Evolutionary conservation across 306 rosid genomes (phyloP).

Genomic region (Dalbergia cochinchinensis): DNA sequence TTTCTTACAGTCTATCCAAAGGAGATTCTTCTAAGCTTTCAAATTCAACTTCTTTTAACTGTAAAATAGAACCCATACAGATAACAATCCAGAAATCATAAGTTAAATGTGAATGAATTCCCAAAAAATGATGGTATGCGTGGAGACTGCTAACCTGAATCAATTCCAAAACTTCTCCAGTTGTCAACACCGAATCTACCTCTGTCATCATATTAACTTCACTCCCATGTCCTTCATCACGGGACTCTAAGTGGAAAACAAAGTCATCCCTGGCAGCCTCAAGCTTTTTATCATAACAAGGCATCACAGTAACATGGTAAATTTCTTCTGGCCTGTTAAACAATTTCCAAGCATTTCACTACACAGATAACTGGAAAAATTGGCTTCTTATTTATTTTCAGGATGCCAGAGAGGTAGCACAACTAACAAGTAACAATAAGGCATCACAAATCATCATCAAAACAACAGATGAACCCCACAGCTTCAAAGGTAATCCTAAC

Average conservation of each 20-base stretch:
- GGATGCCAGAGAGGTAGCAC: constrained; percentile 28
- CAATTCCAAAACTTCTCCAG: constrained; percentile 92
- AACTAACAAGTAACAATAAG: background rate
- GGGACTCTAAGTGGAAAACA: constrained; percentile 63
- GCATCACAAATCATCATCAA: constrained; percentile 15
- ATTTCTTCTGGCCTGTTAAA: constrained; percentile 80
- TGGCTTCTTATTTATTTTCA: background rate
- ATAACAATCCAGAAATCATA: constrained; percentile 29
- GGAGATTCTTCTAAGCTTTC: constrained; percentile 77
- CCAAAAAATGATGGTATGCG: constrained; percentile 22
- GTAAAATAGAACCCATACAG: constrained; percentile 46
- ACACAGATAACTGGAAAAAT: background rate
- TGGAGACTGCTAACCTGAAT: constrained; percentile 71
- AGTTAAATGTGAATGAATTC: constrained; percentile 21
- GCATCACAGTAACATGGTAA: constrained; percentile 96
- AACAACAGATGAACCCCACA: constrained; percentile 21
- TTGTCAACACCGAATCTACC: constrained; percentile 95
- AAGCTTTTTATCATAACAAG: constrained; percentile 97
- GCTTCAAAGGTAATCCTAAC: background rate
- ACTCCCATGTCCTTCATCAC: constrained; percentile 49
- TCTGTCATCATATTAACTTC: constrained; percentile 59
- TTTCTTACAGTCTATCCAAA: constrained; percentile 76
- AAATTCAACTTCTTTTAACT: constrained; percentile 82
- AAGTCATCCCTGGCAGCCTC: constrained; percentile 97
- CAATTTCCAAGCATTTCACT: constrained; percentile 26